Evolutionary conservation across 2,329 filamentous ascomycete species (phyloP), one percentile per base, ranked within the genome.

Genomic region (Fusarium vanettenii): DNA sequence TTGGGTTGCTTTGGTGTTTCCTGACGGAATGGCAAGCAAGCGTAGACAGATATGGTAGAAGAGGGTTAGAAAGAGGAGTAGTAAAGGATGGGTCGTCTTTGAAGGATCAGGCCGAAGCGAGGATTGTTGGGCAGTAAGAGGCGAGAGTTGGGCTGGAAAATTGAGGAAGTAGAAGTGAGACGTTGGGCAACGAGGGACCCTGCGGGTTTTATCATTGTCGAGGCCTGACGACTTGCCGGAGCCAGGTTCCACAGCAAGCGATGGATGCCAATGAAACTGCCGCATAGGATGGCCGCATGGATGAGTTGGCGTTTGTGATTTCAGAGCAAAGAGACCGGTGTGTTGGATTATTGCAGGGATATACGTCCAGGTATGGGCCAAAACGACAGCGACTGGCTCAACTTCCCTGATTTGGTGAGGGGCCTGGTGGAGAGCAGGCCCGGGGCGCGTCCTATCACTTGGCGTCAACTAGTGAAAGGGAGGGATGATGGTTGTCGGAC

Each of bases 171-270:
- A 79, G 77, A 75, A 78, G 73, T 60, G 69, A 71, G 25, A 80
- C 39, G 80, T 85, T 82, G 82, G 83, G 83, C 82, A 79, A 81
- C 77, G 81, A 84, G 85, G 86, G 86, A 84, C 82, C 80, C 80
- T 82, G 83, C 84, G 84, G 85, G 83, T 87, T 88, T 88, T 88
- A 88, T 83, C 79, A 78, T 83, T 76, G 75, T 79, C 70, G 70
- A 77, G 72, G 77, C 78, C 79, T 78, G 80, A 82, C 75, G 61
- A 76, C 25, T 70, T 76, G 66, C 67, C 69, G 67, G 43, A 56
- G 61, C 69, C 75, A 67, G 68, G 73, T 78, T 78, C 77, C 79
- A 78, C 77, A 69, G 67, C 60, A 60, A 69, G 61, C 64, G 65
- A 63, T n/a, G 60, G 64, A 67, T 75, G 71, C 76, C 76, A 72